Conservation (phyloP, 1,284 basidiomycete genomes). For the Thecaphora thlaspeos region DNA sequence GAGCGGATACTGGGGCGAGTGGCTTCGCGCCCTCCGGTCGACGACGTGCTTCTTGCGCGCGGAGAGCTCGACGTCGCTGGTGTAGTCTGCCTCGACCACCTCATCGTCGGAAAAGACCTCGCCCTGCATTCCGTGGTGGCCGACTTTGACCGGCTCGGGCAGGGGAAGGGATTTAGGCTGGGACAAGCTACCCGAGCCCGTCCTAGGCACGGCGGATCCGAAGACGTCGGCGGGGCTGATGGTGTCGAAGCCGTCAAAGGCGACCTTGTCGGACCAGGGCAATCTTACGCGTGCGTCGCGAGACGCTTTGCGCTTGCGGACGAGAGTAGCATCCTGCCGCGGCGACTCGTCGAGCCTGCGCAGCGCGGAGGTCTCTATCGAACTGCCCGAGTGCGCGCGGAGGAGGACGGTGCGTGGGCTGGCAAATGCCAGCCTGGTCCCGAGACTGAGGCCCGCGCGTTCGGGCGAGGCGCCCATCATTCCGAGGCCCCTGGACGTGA, state of each 20-base stretch:
- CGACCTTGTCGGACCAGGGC: conserved; percentile 18
- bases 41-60: conserved; percentile 18
- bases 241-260: conserved; percentile 31
- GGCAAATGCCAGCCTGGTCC: conserved; percentile 27
- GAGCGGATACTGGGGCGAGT: conserved; percentile 24
- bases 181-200: no score
- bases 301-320: no score
- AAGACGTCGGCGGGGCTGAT: conserved; percentile 54
- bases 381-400: conserved; percentile 28
- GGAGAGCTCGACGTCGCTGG: conserved; percentile 7
- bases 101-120: conserved; percentile 10
- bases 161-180: neutral
- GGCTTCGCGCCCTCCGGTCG: conserved; percentile 20
- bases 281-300: no score
- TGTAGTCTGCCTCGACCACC: neutral
- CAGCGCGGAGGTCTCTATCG: conserved; percentile 4
- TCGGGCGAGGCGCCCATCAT: conserved; percentile 17
- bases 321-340: no score
- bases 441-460: conserved; percentile 14
- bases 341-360: no score
- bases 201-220: conserved; percentile 23
- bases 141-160: conserved; percentile 25
- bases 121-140: conserved; percentile 11
- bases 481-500: conserved; percentile 15
- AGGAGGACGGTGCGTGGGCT: conserved; percentile 32